Conservation (phyloP, 129 eudicot genomes). For the carrot (Daucus carota) region DNA sequence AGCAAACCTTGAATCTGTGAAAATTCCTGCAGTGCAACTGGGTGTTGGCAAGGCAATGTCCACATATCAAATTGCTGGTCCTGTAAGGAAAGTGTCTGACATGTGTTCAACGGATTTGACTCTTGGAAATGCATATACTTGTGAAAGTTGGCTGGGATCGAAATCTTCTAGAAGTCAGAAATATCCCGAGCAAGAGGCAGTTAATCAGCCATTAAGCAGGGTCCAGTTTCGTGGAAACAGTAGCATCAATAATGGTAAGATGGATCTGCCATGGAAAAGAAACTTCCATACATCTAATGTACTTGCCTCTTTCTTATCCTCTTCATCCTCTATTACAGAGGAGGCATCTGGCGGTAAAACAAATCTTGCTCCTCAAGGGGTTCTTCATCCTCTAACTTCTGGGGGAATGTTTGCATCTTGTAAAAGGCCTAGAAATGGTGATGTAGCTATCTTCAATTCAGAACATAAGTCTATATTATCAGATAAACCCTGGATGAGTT, state of each 20-base stretch:
- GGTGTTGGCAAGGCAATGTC: conserved; percentile 8
- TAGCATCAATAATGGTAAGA: background rate
- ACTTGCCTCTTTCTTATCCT: background rate
- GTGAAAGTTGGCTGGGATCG: conserved; percentile 4
- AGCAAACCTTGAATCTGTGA: conserved; percentile 8
- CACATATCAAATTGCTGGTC: conserved; percentile 7
- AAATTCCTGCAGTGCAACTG: background rate
- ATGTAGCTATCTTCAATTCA: conserved; percentile 11
- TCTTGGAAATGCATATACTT: conserved; percentile 35
- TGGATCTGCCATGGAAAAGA: background rate
- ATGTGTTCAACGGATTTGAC: conserved; percentile 47
- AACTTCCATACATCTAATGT: background rate
- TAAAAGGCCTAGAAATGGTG: conserved; percentile 30
- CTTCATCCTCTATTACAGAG: background rate
- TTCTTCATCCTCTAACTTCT: conserved; percentile 13
- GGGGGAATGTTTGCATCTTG: conserved; percentile 24
- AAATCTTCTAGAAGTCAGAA: conserved; percentile 12
- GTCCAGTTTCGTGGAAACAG: conserved; percentile 6
- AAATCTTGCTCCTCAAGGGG: background rate
- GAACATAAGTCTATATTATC: conserved; percentile 28
- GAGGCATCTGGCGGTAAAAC: background rate
- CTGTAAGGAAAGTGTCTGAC: conserved; percentile 10
- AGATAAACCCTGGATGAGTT: conserved; percentile 40
- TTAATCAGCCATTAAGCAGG: conserved; percentile 14
- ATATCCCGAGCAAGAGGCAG: conserved; percentile 15